Evolutionary conservation across 768 basidiomycete species (phyloP).

Genomic region (Naematelia aurantialba): DNA sequence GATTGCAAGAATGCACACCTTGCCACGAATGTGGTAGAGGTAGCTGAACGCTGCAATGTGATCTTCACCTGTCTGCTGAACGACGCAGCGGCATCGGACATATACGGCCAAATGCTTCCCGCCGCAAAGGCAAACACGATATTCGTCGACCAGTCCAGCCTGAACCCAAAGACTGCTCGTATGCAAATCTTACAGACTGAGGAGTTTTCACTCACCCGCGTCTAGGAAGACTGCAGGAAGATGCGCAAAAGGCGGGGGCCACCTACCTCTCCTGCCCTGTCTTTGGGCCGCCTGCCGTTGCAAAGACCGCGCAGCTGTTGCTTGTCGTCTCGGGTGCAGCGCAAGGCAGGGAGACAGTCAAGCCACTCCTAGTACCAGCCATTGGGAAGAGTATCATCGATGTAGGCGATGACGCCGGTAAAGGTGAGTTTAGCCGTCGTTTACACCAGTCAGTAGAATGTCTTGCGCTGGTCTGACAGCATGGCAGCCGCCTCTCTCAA

Average conservation of each 20-base stretch:
- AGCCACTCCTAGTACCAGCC: slow-evolving; percentile 13
- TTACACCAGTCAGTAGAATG: neutral
- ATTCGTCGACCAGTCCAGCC: slow-evolving; percentile 27
- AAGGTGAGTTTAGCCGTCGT: slow-evolving; percentile 12
- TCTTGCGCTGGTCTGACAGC: neutral
- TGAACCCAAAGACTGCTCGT: slow-evolving; percentile 26
- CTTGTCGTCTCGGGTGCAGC: slow-evolving; percentile 15
- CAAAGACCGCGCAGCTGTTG: slow-evolving; percentile 16
- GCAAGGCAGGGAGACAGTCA: slow-evolving; percentile 11
- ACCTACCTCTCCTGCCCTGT: slow-evolving; percentile 25
- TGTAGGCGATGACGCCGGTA: slow-evolving; percentile 25
- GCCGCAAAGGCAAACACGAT: slow-evolving; percentile 13
- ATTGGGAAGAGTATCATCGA: slow-evolving; percentile 22
- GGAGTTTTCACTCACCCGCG: neutral
- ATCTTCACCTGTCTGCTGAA: slow-evolving; percentile 27
- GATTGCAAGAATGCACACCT: neutral
- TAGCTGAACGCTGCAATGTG: slow-evolving; percentile 18
- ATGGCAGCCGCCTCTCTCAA: slow-evolving; percentile 20
- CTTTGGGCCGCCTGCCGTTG: slow-evolving; percentile 28
- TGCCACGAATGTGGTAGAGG: slow-evolving; percentile 14
- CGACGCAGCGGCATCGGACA: slow-evolving; percentile 23
- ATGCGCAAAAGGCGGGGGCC: slow-evolving; percentile 12
- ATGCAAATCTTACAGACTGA: slow-evolving; percentile 1
- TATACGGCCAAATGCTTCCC: slow-evolving; percentile 15
- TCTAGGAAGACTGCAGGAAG: slow-evolving; percentile 15